phyloP scores from a whole-genome alignment of 345 rosid species.

The Rubroshorea leprosula region DNA sequence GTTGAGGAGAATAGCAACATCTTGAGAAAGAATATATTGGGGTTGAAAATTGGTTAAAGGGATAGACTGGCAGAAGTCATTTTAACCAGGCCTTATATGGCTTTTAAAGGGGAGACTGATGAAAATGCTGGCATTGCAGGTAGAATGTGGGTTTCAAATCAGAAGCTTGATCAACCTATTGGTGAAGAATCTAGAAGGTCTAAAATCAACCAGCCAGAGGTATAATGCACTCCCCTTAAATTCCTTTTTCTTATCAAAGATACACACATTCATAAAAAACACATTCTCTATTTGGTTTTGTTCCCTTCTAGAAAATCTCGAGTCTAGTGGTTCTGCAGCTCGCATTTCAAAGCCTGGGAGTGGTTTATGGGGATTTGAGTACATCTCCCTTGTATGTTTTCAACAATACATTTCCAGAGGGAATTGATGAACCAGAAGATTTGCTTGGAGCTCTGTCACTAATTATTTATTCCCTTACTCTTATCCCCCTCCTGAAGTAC shows the following conservation, averaged over 20 bases:
- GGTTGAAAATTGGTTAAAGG: too few species aligned
- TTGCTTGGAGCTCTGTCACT: constrained; percentile 57
- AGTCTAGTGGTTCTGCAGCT: constrained; percentile 45
- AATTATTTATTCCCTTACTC: constrained; percentile 58
- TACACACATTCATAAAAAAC: too few species aligned
- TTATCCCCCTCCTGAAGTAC: constrained; percentile 65
- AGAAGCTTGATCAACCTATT: constrained; percentile 94
- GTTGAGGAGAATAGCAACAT: too few species aligned
- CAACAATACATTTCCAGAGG: constrained; percentile 54
- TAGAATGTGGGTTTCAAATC: constrained; percentile 84
- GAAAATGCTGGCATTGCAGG: constrained; percentile 49
- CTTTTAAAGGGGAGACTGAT: constrained; percentile 40
- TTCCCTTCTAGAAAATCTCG: constrained; percentile 40
- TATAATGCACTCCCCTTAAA: too few species aligned
- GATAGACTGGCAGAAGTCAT: too few species aligned
- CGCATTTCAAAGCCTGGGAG: constrained; percentile 55
- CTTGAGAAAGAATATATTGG: too few species aligned
- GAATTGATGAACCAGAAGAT: constrained; percentile 37
- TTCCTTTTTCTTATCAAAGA: too few species aligned
- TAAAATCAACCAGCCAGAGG: too few species aligned
- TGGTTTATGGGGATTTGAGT: constrained; percentile 64
- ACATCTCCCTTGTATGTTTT: constrained; percentile 64
- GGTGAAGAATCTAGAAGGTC: constrained; percentile 93
- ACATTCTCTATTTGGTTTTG: too few species aligned
- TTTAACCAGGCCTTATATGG: too few species aligned